phyloP scores from a whole-genome alignment of 179 eudicot species.

The Silene vulgaris region DNA sequence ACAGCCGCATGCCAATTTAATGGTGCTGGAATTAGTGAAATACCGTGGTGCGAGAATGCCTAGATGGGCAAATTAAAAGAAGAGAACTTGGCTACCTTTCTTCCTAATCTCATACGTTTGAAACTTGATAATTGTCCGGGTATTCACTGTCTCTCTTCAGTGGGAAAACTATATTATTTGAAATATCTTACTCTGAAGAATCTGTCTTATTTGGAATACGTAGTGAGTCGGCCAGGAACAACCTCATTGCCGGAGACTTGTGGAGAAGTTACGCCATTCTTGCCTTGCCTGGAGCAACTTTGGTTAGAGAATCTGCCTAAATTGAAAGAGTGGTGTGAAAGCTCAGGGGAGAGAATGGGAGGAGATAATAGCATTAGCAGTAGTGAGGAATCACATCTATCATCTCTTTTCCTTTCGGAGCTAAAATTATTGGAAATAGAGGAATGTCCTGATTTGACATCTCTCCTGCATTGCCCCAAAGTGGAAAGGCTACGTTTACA shows the following conservation, averaged over 20 bases:
- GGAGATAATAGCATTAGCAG: background rate
- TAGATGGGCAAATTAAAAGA: constrained; percentile 12
- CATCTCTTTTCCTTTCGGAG: background rate
- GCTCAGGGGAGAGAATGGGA: background rate
- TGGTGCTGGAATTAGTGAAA: background rate
- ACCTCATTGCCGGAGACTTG: background rate
- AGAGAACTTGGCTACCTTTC: background rate
- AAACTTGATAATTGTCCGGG: background rate
- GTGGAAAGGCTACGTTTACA: background rate
- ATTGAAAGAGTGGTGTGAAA: constrained; percentile 3
- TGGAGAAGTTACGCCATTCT: background rate
- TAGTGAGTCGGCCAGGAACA: background rate
- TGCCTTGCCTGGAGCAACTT: constrained; percentile 3
- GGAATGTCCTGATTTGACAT: constrained; percentile 3
- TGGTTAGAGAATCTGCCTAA: background rate
- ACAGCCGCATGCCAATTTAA: constrained; percentile 4
- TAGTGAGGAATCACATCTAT: background rate
- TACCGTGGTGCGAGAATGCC: constrained; percentile 11
- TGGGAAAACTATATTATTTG: background rate
- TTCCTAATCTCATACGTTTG: constrained; percentile 9
- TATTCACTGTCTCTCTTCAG: background rate
- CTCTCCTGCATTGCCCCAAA: constrained; percentile 11
- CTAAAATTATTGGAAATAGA: background rate
- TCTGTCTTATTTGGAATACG: background rate
- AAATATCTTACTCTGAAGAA: background rate